phyloP scores from a whole-genome alignment of 2,329 filamentous ascomycete genomes.

The Cladobotryum mycophilum region DNA sequence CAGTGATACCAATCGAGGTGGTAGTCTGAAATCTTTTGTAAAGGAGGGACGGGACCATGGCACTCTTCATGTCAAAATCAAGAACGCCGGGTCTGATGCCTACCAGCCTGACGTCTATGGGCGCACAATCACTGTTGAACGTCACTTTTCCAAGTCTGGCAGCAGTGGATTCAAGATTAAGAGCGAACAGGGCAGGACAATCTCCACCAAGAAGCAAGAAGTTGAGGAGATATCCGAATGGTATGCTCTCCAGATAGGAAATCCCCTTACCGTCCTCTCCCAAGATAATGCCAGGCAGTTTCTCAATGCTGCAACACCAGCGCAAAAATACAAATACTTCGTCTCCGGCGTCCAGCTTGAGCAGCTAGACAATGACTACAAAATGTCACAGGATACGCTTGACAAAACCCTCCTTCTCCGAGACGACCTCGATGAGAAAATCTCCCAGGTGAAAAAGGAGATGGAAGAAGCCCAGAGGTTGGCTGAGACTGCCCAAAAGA shows the following conservation, averaged over 20 bases:
- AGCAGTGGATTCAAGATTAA: constrained; percentile 84
- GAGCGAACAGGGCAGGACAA: constrained; percentile 57
- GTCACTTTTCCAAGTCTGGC: constrained; percentile 72
- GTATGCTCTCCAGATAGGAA: constrained; percentile 90
- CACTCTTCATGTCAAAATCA: constrained; percentile 75
- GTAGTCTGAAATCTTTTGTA: constrained; percentile 82
- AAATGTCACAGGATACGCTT: constrained; percentile 70
- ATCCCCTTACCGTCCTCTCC: constrained; percentile 90
- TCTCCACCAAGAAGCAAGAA: constrained; percentile 79
- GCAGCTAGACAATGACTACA: constrained; percentile 86
- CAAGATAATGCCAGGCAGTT: constrained; percentile 95
- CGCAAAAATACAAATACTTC: constrained; percentile 94
- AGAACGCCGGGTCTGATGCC: constrained; percentile 80
- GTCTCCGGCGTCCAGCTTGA: constrained; percentile 91
- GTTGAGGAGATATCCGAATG: constrained; percentile 91
- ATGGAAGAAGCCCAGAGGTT: constrained; percentile 57
- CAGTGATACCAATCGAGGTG: constrained; percentile 83
- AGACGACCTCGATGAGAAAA: constrained; percentile 30
- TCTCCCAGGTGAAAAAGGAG: constrained; percentile 31
- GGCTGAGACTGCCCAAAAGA: constrained; percentile 59
- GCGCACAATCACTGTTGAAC: constrained; percentile 80
- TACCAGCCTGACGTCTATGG: constrained; percentile 81
- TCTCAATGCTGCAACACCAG: constrained; percentile 72
- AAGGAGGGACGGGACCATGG: constrained; percentile 79
- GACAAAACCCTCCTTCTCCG: constrained; percentile 51